phyloP scores from a whole-genome alignment of 495 filamentous ascomycete genomes.

The Hamigera avellanea region DNA sequence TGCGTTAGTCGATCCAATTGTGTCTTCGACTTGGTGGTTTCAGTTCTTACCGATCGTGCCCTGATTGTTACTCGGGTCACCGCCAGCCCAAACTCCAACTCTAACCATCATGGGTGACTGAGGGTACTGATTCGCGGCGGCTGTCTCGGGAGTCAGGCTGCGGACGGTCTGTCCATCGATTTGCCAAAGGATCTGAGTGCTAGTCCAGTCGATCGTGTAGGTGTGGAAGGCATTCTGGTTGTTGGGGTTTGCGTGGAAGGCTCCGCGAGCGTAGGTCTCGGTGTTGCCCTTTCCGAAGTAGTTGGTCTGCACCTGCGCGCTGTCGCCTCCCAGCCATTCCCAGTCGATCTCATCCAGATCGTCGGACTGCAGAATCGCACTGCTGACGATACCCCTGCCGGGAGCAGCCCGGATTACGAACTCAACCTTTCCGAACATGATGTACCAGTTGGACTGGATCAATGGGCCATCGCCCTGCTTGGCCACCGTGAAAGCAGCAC shows the following conservation, averaged over 20 bases:
- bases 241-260: slow-evolving; percentile 38
- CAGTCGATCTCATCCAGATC: slow-evolving; percentile 85
- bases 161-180: slow-evolving; percentile 61
- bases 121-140: slow-evolving; percentile 59
- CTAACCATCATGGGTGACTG: slow-evolving; percentile 81
- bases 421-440: slow-evolving; percentile 58
- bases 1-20: slow-evolving; percentile 8
- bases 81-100: slow-evolving; percentile 79
- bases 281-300: slow-evolving; percentile 82
- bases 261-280: slow-evolving; percentile 49
- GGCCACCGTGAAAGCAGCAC: slow-evolving; percentile 76
- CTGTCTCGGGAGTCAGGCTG: slow-evolving; percentile 50
- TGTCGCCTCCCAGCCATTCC: slow-evolving; percentile 68
- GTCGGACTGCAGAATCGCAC: slow-evolving; percentile 72
- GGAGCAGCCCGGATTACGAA: slow-evolving; percentile 48
- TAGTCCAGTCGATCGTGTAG: slow-evolving; percentile 78
- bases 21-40: too few species aligned
- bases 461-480: slow-evolving; percentile 72
- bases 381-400: slow-evolving; percentile 56
- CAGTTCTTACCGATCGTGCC: slow-evolving; percentile 53
- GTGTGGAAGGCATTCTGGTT: slow-evolving; percentile 57
- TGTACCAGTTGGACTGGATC: slow-evolving; percentile 63
- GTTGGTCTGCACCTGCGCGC: slow-evolving; percentile 56
- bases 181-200: slow-evolving; percentile 55
- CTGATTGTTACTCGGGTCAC: slow-evolving; percentile 49